Percentiles rank a stretch among this genome's conserved stretches.
These are phyloP conservation scores for Termitomyces titanicus DNA, from an alignment of 768 basidiomycete genomes.

Conservation along the genomic window DNA sequence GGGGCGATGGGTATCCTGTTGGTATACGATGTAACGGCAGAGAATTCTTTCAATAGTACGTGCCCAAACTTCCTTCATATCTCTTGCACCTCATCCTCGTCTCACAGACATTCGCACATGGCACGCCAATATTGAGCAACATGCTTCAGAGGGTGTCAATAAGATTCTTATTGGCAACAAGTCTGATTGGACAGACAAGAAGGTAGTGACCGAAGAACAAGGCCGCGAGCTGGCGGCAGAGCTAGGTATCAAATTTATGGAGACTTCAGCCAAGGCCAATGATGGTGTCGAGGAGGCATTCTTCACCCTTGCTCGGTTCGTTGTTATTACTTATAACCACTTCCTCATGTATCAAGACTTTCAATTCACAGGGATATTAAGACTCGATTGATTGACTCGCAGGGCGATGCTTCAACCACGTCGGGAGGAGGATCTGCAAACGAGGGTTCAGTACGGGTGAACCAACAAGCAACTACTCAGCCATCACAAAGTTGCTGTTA, in stretches of 20 bases:
- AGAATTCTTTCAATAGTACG: conserved; percentile 93
- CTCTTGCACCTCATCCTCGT: conserved; percentile 2
- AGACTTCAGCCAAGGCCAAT: conserved; percentile 96
- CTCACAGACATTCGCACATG: conserved; percentile 91
- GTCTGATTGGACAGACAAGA: conserved; percentile 97
- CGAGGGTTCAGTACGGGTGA: conserved; percentile 64
- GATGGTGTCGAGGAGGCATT: conserved; percentile 99
- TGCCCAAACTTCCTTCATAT: conserved; percentile 12
- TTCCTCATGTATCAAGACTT: neutral
- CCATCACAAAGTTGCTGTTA: conserved; percentile 51
- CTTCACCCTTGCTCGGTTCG: conserved; percentile 92
- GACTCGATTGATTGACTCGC: conserved; percentile 92
- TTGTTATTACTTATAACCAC: conserved; percentile 7
- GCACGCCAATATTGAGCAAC: conserved; percentile 97
- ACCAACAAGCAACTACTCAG: conserved; percentile 47
- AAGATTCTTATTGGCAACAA: conserved; percentile 99
- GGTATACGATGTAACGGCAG: conserved; percentile 98
- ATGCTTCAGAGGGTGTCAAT: conserved; percentile 98
- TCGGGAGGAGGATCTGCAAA: conserved; percentile 33
- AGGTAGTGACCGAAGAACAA: conserved; percentile 86
- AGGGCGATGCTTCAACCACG: conserved; percentile 56
- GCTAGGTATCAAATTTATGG: conserved; percentile 94
- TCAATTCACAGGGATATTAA: conserved; percentile 84
- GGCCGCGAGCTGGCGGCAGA: conserved; percentile 91
- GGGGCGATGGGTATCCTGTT: conserved; percentile 98